phyloP scores from a whole-genome alignment of 768 basidiomycete genomes.

The Podaxis pistillaris region DNA sequence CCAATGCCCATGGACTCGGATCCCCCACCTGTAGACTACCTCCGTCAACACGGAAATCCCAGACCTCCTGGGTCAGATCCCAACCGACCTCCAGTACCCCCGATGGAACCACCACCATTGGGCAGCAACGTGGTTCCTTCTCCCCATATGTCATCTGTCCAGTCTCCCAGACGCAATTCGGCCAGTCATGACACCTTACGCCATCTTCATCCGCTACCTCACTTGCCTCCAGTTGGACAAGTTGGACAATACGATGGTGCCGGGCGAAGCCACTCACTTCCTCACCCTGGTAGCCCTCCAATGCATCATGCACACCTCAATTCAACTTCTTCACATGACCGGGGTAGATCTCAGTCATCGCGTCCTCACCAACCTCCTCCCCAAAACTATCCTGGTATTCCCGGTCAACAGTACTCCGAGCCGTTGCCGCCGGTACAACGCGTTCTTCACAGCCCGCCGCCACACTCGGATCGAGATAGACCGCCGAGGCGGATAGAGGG shows the following conservation, averaged over 20 bases:
- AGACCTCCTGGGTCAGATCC: slow-evolving; percentile 45
- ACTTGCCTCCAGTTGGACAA: slow-evolving; percentile 40
- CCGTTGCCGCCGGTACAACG: slow-evolving; percentile 41
- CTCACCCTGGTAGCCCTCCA: slow-evolving; percentile 34
- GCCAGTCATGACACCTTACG: slow-evolving; percentile 41
- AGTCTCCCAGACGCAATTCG: slow-evolving; percentile 43
- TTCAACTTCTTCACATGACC: slow-evolving; percentile 36
- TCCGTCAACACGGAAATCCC: slow-evolving; percentile 45
- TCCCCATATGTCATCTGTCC: slow-evolving; percentile 38
- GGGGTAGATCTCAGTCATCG: slow-evolving; percentile 50
- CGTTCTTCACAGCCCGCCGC: slow-evolving; percentile 48
- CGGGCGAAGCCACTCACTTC: slow-evolving; percentile 23
- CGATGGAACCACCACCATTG: slow-evolving; percentile 44
- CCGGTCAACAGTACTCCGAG: slow-evolving; percentile 49
- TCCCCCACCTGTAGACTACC: slow-evolving; percentile 44
- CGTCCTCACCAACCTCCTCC: slow-evolving; percentile 43
- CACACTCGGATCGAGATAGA: slow-evolving; percentile 41
- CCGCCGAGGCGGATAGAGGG: slow-evolving; percentile 45
- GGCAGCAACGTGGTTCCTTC: slow-evolving; percentile 35
- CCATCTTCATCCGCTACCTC: slow-evolving; percentile 48
- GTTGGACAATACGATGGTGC: slow-evolving; percentile 34
- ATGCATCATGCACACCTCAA: slow-evolving; percentile 40
- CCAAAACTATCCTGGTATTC: slow-evolving; percentile 35
- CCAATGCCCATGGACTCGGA: slow-evolving; percentile 18
- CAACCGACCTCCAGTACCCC: slow-evolving; percentile 44